Base-by-base conservation (phyloP, 352 stramenopile genomes). In the Pythium utonaiense region DNA sequence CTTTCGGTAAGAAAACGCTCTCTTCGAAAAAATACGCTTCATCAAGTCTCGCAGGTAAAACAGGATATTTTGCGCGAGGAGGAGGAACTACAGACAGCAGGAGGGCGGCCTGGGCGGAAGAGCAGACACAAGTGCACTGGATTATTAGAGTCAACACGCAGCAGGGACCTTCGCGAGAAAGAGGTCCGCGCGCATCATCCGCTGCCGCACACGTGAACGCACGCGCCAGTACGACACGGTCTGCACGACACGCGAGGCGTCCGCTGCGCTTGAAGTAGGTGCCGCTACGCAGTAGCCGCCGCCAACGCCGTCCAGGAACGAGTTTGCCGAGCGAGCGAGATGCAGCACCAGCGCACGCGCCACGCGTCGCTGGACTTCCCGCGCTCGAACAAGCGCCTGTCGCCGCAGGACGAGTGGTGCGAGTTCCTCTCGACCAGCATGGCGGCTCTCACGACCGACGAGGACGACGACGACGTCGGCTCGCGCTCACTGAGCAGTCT, bases 361-460 rank as follows among this genome's bases (percentile, higher is more conserved):
- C 66, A 73, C 57, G 66, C 66, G 52, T 70, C 61, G 55, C 66
- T 73, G 30, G 66, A 73, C 51, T 72, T 72, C 33, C 59, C 65
- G 31, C 65, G 65, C 17, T 56, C 57, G 10, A 62, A 58, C 49
- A 53, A 62, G 41, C 65, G 59, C 44, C 22, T 72, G 36, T 67
- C 65, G 36, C 49, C 58, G 51, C 59, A 72, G 41, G 66, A 73
- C 3, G 67, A 75, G 50, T 75, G 67, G 67, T 58, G 47, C 25
- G 67, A 75, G 58, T 75, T 75, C 31, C 64, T 75, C 45, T 75
- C 67, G 14, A 56, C 63, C 10, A 71, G 67, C 49, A 71, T 75
- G 67, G 42, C 59, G 27, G 67, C 67, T 31, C 53, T 75, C 17
- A 71, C 67, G 52, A 70, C 66, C 2, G 66, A 73, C 25, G 65